Conservation (phyloP, 2,329 filamentous ascomycete species). For the Neopestalotiopsis clavispora region DNA sequence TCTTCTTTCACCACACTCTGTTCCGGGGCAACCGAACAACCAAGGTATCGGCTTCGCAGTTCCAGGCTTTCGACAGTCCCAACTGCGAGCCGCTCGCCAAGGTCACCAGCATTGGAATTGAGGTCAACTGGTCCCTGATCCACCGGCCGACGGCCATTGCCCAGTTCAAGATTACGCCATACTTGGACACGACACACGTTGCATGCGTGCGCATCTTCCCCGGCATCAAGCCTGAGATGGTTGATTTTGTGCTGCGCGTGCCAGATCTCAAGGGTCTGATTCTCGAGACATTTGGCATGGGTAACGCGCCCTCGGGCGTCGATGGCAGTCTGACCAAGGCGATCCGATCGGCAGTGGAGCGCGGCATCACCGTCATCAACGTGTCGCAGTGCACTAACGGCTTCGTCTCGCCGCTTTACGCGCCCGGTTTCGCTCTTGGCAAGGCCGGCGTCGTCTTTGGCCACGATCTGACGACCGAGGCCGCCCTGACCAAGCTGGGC, state of each 20-base stretch:
- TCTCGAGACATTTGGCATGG: constrained; percentile 91
- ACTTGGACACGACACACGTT: constrained; percentile 85
- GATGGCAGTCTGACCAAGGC: constrained; percentile 81
- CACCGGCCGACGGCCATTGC: constrained; percentile 75
- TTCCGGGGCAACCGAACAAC: constrained; percentile 88
- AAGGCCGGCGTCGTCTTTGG: constrained; percentile 88
- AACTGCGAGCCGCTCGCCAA: constrained; percentile 82
- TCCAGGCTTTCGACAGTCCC: constrained; percentile 87
- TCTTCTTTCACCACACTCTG: constrained; percentile 92
- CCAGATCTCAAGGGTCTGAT: constrained; percentile 82
- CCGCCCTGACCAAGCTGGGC: constrained; percentile 87
- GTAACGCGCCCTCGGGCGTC: constrained; percentile 83
- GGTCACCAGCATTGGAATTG: constrained; percentile 80
- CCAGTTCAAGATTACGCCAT: constrained; percentile 74
- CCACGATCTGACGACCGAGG: constrained; percentile 87
- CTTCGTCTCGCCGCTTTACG: constrained; percentile 79
- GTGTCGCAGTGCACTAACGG: constrained; percentile 87
- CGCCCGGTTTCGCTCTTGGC: constrained; percentile 77
- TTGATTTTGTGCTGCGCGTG: constrained; percentile 79
- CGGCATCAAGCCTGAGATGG: constrained; percentile 91
- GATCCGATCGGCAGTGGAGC: constrained; percentile 75
- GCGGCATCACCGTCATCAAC: constrained; percentile 86
- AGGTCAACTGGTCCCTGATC: constrained; percentile 80
- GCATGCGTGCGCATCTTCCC: constrained; percentile 90
- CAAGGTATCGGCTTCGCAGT: constrained; percentile 85